Base-by-base conservation (phyloP, 2,329 filamentous ascomycete species). In the Cladosporium sp. region DNA sequence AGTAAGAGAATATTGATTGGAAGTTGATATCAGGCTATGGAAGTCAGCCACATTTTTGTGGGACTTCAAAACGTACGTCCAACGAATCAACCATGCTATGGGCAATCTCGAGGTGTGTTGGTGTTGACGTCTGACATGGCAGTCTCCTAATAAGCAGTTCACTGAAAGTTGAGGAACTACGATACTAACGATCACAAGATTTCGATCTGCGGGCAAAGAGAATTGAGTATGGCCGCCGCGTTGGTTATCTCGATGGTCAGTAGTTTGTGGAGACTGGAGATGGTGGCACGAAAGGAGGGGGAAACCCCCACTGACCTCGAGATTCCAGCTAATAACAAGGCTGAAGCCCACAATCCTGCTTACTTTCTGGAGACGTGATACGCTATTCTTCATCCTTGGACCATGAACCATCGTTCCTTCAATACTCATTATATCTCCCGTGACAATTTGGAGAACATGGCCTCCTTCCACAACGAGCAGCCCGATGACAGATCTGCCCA, bases 351-450 rank as follows among this genome's bases (percentile, higher is more conserved):
- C 29, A 55, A 31, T 31, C 18, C 18, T 61, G 58, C 58, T 61
- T 61, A 61, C 58, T 61, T 10, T 21, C 28, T 31, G 16, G 28
- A 31, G 40, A 31, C 29, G 29, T 61, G 58, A 61, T 61, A 61
- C 29, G 58, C 58, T 52, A 16, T 10, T 11, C 10, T 21, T 14
- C 33, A 18, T 18, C 46, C 18, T 50, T 3, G 35, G 28, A 55
- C 26, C 26, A 23, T 33, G 6, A 8, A 33, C 18, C 18, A 55
- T 11, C 52, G n/a, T 11, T 31, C 6, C 12, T 8, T 33, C 26
- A 55, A 11, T 12, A 10, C 28, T 55, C 23, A 28, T 10, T 31
- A n/a, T 10, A 28, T 5, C 31, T 21, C 18, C 14, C 29, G 50
- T 29, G 10, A 31, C 8, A 18, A 14, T 31, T 14, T 11, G 8